Conservation (phyloP, 1,139 yeast species). For the Nakaseomyces uthaithaninus region DNA sequence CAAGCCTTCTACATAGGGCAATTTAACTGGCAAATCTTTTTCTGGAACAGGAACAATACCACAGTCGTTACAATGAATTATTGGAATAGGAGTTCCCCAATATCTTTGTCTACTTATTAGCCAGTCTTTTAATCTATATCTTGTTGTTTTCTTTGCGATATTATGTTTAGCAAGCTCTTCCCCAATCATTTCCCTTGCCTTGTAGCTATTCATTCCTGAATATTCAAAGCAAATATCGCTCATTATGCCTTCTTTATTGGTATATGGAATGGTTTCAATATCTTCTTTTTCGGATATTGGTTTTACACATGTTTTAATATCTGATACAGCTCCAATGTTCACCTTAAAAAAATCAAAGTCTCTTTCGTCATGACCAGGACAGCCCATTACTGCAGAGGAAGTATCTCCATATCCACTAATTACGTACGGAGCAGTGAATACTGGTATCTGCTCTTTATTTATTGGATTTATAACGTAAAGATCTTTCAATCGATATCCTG, state of each 20-base stretch:
- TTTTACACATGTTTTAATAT: constrained; percentile 18
- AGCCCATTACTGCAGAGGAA: constrained; percentile 93
- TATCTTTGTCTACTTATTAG: constrained; percentile 86
- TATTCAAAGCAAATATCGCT: constrained; percentile 44
- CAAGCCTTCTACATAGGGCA: constrained; percentile 53
- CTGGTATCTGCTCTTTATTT: constrained; percentile 46
- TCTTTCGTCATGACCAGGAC: constrained; percentile 86
- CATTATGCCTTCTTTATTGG: constrained; percentile 46
- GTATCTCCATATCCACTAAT: constrained; percentile 63
- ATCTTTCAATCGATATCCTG: constrained; percentile 48
- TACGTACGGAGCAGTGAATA: constrained; percentile 87
- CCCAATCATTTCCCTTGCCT: constrained; percentile 48
- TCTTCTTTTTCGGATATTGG: constrained; percentile 16
- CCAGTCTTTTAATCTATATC: constrained; percentile 81
- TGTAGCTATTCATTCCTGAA: constrained; percentile 41
- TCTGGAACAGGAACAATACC: constrained; percentile 91
- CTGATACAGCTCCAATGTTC: constrained; percentile 35
- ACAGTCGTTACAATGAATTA: constrained; percentile 74
- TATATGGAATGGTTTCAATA: constrained; percentile 37
- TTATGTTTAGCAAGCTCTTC: constrained; percentile 35
- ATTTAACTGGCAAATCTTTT: constrained; percentile 65
- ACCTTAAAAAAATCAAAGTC: constrained; percentile 72
- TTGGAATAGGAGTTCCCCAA: constrained; percentile 99
- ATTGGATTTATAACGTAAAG: constrained; percentile 58
- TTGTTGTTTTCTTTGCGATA: constrained; percentile 44